Base-by-base conservation (phyloP, 2,329 filamentous ascomycete genomes). In the Mycosphaerella sp. region DNA sequence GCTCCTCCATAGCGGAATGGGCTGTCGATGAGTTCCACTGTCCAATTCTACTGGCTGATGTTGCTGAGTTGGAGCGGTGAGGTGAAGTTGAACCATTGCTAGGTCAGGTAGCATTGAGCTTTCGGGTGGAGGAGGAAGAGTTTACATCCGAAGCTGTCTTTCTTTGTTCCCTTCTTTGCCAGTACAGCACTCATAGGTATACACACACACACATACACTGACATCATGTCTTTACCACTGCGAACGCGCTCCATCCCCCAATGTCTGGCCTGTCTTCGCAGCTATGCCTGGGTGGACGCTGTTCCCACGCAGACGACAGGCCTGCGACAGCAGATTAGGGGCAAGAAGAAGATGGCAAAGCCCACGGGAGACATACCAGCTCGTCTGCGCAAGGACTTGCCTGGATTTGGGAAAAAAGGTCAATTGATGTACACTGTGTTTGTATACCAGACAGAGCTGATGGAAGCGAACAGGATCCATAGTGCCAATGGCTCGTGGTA, bases 341-440 rank as follows among this genome's bases (percentile, higher is more conserved):
- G 67, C 48, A 70, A 71, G 62, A 70, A 70, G 58, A 71, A 67
- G 61, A 50, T 64, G 47, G 62, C 62, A 48, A 65, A 65, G 51
- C 59, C 57, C 8, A 58, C 61, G 11, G 60, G 51, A 45, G 69
- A 67, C 49, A 72, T 80, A 39, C 73, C 76, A 31, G 78, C 80
- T 31, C 73, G 76, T 61, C 70, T 82, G 53, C 67, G 77, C 38
- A 72, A 77, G 63, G 75, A 80, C 64, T 70, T 81, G 39, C 72
- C 73, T 49, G 72, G 71, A n/a, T 81, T 76, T 66, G 80, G 80
- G 43, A 67, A 67, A 53, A 70, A 70, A 67, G 76, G 76, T 75
- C 63, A 42, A 41, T 29, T 3, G 4, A 6, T 3, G 8, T 43
- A 4, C 5, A 29, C 26, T 29, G 4, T 6, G 26, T 9, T 12